Percentiles rank a stretch among this genome's conserved stretches.
Conservation (phyloP, 768 basidiomycete species). For the Rhodosporidiobolus sp. region DNA sequence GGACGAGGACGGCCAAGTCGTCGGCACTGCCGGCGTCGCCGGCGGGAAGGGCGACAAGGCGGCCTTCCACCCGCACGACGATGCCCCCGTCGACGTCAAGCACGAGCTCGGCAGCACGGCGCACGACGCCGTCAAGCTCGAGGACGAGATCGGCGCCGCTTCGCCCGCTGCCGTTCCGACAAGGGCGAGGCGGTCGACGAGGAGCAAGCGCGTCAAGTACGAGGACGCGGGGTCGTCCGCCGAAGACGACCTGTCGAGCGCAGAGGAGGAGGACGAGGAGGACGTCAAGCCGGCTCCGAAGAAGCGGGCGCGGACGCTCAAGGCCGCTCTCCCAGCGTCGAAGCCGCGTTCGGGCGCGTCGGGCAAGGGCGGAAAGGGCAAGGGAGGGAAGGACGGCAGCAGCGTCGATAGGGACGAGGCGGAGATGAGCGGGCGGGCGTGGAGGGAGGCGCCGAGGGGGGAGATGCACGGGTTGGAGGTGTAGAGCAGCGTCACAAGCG, state of each 20-base stretch:
- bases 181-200: neutral
- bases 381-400: neutral
- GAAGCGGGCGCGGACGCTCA: neutral
- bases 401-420: slow-evolving; percentile 31
- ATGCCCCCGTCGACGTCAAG: neutral
- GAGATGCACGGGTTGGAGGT: slow-evolving; percentile 28
- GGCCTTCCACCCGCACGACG: neutral
- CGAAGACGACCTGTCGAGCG: neutral
- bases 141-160: slow-evolving; percentile 1
- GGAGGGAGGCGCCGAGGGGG: neutral
- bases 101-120: neutral
- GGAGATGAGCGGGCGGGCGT: slow-evolving; percentile 21
- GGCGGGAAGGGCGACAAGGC: neutral
- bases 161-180: neutral
- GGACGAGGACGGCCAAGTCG: slow-evolving; percentile 8
- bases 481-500: neutral
- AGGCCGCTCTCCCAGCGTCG: neutral
- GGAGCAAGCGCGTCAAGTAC: slow-evolving; percentile 7
- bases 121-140: slow-evolving; percentile 6
- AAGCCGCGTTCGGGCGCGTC: neutral
- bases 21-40: neutral
- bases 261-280: neutral
- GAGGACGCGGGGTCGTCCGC: neutral
- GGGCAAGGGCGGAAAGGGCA: too few relatives aligned
- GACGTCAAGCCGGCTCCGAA: slow-evolving; percentile 5